Evolutionary conservation across 2,329 filamentous ascomycete genomes (phyloP).

Genomic region (Verticillium zaregamsianum): DNA sequence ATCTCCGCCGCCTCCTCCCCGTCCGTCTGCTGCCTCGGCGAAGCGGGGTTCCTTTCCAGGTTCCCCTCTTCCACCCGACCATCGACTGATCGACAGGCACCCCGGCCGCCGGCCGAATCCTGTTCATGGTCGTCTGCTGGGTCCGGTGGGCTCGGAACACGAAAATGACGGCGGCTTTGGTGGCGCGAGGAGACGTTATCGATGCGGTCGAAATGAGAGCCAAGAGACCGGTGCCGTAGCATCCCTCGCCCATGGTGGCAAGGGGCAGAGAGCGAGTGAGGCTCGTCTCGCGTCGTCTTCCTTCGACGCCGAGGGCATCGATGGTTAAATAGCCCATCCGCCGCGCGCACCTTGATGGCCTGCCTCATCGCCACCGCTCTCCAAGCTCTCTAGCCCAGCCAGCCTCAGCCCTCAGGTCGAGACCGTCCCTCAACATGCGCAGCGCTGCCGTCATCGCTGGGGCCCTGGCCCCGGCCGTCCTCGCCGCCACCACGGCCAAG

Average conservation of each 20-base stretch:
- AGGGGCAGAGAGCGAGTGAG: background rate
- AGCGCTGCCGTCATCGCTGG: conserved; percentile 1
- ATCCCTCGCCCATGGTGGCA: background rate
- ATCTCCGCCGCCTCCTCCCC: background rate
- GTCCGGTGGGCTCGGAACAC: background rate
- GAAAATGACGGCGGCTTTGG: background rate
- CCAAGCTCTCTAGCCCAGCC: background rate
- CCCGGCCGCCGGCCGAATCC: background rate
- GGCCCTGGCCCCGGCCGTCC: conserved; percentile 4
- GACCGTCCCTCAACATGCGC: conserved; percentile 7
- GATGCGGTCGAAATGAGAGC: background rate
- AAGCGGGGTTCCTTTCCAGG: background rate
- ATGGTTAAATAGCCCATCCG: background rate
- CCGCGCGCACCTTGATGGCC: background rate
- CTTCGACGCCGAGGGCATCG: background rate
- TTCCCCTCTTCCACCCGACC: background rate
- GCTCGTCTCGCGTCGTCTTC: background rate
- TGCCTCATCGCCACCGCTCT: background rate
- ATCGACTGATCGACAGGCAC: background rate
- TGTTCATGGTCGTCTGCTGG: background rate
- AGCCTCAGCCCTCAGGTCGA: background rate
- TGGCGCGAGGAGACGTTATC: background rate
- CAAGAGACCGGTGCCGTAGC: background rate
- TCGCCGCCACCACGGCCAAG: conserved; percentile 14
- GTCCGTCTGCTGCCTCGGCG: background rate